Percentiles rank a stretch among this genome's conserved stretches.
Evolutionary conservation across 495 filamentous ascomycete species (phyloP).

Genomic region (Lophiotrema nucula): DNA sequence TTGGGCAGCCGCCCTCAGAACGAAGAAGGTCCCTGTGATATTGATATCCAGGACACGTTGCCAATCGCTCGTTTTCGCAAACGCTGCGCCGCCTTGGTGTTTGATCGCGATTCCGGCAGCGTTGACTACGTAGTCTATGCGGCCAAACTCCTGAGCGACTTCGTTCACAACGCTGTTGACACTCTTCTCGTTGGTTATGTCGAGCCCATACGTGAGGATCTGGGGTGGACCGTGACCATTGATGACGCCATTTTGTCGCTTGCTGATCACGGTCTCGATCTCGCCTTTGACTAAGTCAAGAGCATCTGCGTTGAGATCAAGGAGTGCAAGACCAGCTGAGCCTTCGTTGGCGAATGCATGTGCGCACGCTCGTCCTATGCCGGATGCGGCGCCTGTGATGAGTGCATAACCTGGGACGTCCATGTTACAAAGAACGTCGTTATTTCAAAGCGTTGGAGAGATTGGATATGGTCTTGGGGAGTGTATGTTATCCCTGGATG

Average conservation of each 20-base stretch:
- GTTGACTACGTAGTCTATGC: constrained; percentile 34
- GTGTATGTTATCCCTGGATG: too few species aligned
- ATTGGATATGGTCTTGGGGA: too few species aligned
- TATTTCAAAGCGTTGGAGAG: too few species aligned
- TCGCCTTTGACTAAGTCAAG: neutral
- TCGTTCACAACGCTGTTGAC: constrained; percentile 21
- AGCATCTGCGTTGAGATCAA: constrained; percentile 2
- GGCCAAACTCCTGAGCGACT: constrained; percentile 5
- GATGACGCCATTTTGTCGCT: too few species aligned
- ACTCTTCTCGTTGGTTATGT: constrained; percentile 3
- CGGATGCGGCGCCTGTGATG: neutral
- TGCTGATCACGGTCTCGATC: neutral
- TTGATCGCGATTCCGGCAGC: constrained; percentile 27
- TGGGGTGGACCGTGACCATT: too few species aligned
- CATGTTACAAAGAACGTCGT: too few species aligned
- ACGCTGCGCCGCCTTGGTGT: neutral
- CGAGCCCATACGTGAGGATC: neutral
- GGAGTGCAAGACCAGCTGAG: constrained; percentile 1
- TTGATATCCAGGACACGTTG: constrained; percentile 20
- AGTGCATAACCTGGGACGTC: constrained; percentile 7
- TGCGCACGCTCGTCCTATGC: neutral
- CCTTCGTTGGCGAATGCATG: constrained; percentile 3
- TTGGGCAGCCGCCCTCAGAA: constrained; percentile 7
- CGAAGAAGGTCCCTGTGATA: constrained; percentile 19
- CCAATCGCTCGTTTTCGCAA: neutral